These are phyloP conservation scores for Candida sithepensis DNA, from an alignment of 805 yeast species.

Conservation along the genomic window DNA sequence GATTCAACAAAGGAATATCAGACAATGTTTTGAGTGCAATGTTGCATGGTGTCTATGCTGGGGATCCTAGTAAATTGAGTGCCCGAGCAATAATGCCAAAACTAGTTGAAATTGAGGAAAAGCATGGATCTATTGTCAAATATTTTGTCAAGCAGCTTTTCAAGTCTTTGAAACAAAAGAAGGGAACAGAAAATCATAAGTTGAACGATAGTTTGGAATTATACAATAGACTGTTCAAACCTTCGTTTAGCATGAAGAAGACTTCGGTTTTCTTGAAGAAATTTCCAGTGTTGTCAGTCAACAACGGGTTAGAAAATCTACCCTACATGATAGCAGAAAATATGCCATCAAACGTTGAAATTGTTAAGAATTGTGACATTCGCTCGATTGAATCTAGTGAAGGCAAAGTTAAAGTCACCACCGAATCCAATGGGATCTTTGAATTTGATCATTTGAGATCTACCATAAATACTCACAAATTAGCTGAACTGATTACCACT, in stretches of 20 bases:
- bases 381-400: constrained; percentile 12
- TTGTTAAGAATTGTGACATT: constrained; percentile 32
- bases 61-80: constrained; percentile 68
- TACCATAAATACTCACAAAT: constrained; percentile 46
- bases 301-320: constrained; percentile 51
- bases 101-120: constrained; percentile 53
- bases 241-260: constrained; percentile 35
- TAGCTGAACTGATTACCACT: constrained; percentile 32
- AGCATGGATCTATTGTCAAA: constrained; percentile 55
- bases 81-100: constrained; percentile 55
- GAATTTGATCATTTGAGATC: constrained; percentile 56
- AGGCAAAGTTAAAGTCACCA: constrained; percentile 15
- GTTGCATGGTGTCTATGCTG: constrained; percentile 88
- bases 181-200: neutral
- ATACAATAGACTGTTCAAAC: constrained; percentile 40
- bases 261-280: constrained; percentile 39
- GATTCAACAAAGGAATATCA: constrained; percentile 59
- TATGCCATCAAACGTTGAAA: constrained; percentile 40
- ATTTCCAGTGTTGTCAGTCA: constrained; percentile 60
- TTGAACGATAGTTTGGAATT: constrained; percentile 29
- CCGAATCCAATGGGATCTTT: constrained; percentile 9
- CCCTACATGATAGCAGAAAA: constrained; percentile 41
- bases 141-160: constrained; percentile 38
- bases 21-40: constrained; percentile 73
- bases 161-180: constrained; percentile 14